Percentiles rank a stretch among this genome's conserved stretches.
Conservation (phyloP, 768 basidiomycete genomes). For the Leccinellum albellum region DNA sequence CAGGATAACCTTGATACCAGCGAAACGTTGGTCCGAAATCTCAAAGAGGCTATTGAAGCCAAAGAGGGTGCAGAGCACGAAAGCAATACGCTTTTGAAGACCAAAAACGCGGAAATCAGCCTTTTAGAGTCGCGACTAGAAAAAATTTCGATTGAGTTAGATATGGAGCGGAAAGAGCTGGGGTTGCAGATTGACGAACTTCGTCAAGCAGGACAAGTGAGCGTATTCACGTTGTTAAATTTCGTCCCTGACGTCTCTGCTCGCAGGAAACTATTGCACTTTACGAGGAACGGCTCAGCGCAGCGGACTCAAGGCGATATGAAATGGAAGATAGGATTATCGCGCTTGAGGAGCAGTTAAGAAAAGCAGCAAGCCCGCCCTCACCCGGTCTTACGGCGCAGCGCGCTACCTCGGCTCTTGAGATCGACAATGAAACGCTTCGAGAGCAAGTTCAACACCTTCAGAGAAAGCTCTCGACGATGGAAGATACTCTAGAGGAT, state of each 20-base stretch:
- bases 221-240: constrained; percentile 9
- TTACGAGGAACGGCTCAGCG: constrained; percentile 84
- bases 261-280: constrained; percentile 86
- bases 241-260: neutral
- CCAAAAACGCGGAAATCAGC: constrained; percentile 60
- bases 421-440: constrained; percentile 93
- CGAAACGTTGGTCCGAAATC: constrained; percentile 40
- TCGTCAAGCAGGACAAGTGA: constrained; percentile 82
- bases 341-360: constrained; percentile 51
- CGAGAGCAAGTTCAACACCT: constrained; percentile 88
- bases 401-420: constrained; percentile 63
- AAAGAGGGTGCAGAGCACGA: constrained; percentile 51
- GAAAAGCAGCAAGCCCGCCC: constrained; percentile 27
- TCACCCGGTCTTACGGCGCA: constrained; percentile 35
- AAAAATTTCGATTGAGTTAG: constrained; percentile 43
- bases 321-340: constrained; percentile 70
- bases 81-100: constrained; percentile 45
- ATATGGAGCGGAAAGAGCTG: constrained; percentile 64
- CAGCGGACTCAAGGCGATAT: constrained; percentile 66
- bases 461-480: constrained; percentile 63
- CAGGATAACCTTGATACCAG: constrained; percentile 44
- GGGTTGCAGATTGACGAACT: constrained; percentile 77
- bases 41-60: constrained; percentile 51
- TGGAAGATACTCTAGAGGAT: constrained; percentile 89
- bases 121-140: constrained; percentile 48